phyloP scores from a whole-genome alignment of 768 basidiomycete genomes.

The Collybia nuda region DNA sequence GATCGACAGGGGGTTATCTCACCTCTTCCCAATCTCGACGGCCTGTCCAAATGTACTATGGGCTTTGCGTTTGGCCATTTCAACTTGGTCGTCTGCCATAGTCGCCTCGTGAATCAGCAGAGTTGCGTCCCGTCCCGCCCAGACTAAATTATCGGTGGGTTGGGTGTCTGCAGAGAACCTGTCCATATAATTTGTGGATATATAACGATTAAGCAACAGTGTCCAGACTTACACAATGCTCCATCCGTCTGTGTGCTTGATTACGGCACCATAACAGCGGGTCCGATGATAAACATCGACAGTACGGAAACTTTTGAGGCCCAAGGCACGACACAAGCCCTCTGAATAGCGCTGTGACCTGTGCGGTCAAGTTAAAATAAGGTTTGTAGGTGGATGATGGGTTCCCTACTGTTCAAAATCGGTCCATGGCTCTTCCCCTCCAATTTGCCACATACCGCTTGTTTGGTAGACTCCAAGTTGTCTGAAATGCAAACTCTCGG shows the following conservation, averaged over 20 bases:
- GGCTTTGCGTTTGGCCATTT: conserved; percentile 70
- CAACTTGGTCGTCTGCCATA: conserved; percentile 81
- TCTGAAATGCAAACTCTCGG: conserved; percentile 54
- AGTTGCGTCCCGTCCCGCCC: conserved; percentile 65
- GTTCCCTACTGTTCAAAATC: conserved; percentile 39
- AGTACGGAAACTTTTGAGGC: conserved; percentile 58
- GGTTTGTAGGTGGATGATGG: neutral
- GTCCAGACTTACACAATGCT: conserved; percentile 61
- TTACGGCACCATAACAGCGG: conserved; percentile 67
- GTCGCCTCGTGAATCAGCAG: conserved; percentile 94
- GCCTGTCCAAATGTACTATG: conserved; percentile 94
- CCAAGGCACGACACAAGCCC: conserved; percentile 51
- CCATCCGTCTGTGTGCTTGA: conserved; percentile 74
- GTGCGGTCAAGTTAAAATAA: neutral
- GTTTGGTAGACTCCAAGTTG: conserved; percentile 32
- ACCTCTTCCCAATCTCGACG: conserved; percentile 73
- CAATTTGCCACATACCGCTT: conserved; percentile 41
- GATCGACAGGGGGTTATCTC: conserved; percentile 20
- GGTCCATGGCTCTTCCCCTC: conserved; percentile 45
- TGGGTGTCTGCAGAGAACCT: conserved; percentile 94
- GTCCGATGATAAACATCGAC: conserved; percentile 77
- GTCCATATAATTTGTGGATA: neutral
- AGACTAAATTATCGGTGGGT: conserved; percentile 67
- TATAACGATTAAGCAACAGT: neutral
- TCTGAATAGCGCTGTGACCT: conserved; percentile 45